These are phyloP conservation scores for Amyloporia xantha DNA, from an alignment of 768 basidiomycete species.

Conservation along the genomic window DNA sequence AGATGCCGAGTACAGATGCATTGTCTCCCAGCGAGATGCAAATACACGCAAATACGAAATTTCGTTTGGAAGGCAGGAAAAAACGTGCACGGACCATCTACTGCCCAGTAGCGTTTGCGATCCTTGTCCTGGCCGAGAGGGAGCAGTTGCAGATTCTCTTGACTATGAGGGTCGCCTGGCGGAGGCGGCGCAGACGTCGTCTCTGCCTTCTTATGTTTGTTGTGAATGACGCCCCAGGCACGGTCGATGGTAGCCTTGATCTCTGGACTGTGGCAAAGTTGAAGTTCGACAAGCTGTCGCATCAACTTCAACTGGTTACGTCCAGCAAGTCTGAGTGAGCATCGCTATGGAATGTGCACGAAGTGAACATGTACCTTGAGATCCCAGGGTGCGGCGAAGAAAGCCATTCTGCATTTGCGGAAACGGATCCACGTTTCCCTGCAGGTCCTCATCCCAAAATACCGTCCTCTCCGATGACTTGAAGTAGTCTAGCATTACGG, in stretches of 20 bases:
- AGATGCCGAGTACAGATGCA: conserved; percentile 33
- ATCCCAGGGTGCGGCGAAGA: conserved; percentile 78
- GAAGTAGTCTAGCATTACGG: conserved; percentile 64
- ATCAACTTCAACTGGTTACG: conserved; percentile 66
- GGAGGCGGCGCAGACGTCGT: conserved; percentile 43
- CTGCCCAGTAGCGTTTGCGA: conserved; percentile 79
- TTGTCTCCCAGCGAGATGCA: conserved; percentile 38
- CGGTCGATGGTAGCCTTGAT: conserved; percentile 72
- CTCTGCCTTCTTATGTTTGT: conserved; percentile 81
- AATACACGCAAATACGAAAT: conserved; percentile 65
- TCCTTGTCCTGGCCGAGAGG: conserved; percentile 74
- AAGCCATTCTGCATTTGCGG: conserved; percentile 55
- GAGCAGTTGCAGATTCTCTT: conserved; percentile 53
- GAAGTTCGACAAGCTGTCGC: conserved; percentile 80
- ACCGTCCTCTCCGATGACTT: conserved; percentile 68
- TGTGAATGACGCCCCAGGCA: conserved; percentile 80
- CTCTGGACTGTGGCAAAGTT: conserved; percentile 60
- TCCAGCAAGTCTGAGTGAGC: conserved; percentile 4
- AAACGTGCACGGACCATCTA: conserved; percentile 74
- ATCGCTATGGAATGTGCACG: conserved; percentile 21
- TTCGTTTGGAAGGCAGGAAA: conserved; percentile 20
- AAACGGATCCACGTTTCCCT: conserved; percentile 71
- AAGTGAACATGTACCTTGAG: conserved; percentile 55
- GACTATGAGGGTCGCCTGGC: conserved; percentile 57
- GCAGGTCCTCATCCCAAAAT: conserved; percentile 71